These are phyloP conservation scores for Microbotryum intermedium DNA, from an alignment of 1,284 basidiomycete genomes.

Conservation along the genomic window DNA sequence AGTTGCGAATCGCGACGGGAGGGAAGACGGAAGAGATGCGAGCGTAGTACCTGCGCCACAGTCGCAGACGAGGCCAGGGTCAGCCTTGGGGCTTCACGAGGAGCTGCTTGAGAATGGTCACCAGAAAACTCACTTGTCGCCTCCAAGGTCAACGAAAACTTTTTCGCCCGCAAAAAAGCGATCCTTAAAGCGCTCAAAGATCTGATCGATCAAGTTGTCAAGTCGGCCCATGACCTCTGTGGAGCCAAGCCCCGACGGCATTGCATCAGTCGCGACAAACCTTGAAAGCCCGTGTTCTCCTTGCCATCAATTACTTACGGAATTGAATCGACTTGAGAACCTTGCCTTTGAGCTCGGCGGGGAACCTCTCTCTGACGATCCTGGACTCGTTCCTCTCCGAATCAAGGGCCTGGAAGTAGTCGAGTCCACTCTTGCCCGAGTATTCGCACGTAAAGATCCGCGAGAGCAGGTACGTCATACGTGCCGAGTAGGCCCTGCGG, in stretches of 20 bases:
- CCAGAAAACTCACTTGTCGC: conserved; percentile 34
- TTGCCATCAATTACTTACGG: conserved; percentile 60
- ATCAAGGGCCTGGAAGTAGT: conserved; percentile 87
- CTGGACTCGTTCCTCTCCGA: conserved; percentile 82
- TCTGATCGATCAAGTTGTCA: conserved; percentile 85
- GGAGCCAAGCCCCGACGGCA: background rate
- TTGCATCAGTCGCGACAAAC: background rate
- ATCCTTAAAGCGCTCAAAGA: conserved; percentile 91
- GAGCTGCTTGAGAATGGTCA: conserved; percentile 44
- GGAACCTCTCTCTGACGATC: conserved; percentile 81
- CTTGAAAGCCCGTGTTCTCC: background rate
- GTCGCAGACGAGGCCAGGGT: conserved; percentile 28
- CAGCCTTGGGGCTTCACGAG: conserved; percentile 40
- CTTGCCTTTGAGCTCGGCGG: conserved; percentile 80
- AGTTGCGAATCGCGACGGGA: conserved; percentile 48
- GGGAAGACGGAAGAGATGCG: conserved; percentile 63
- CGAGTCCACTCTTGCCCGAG: conserved; percentile 82
- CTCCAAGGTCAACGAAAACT: conserved; percentile 36
- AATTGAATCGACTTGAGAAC: conserved; percentile 89
- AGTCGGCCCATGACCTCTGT: conserved; percentile 89
- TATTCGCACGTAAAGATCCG: conserved; percentile 93
- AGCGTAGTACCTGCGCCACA: conserved; percentile 57
- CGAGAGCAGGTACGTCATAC: conserved; percentile 86
- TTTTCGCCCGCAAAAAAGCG: conserved; percentile 82
- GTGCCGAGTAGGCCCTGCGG: conserved; percentile 56